Base-by-base conservation (phyloP, 305 asterid genomes). In the Solanum aculeatissimum region DNA sequence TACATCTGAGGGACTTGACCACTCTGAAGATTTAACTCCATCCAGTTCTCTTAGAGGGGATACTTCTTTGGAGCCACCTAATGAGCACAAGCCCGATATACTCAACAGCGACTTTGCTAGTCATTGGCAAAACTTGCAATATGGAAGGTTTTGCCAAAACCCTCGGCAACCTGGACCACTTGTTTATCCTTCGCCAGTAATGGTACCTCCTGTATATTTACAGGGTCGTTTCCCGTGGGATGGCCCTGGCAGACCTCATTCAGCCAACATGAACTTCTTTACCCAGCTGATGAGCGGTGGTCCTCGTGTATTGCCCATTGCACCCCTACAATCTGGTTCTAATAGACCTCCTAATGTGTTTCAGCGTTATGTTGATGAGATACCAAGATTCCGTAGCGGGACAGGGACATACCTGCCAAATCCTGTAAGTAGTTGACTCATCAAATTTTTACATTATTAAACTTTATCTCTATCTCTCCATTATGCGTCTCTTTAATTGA, bases 391-490 rank as follows among this genome's bases (percentile, higher is more conserved):
- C 84, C 98, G 97, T 79, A 91, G 94, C 60, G 99, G 99, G 86
- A 97, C 99, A 7, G 99, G 99, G 84, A 97, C 99, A 25, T 97
- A 97, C 92, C 91, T 97, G 90, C 99, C 99, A 49, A 96, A 93
- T 89, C 97, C 97, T 89, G 99, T 96, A 90, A 95, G 99, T 87
- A 80, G n/a, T 84, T 85, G 77, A 85, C 57, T 89, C 82, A 53
- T 86, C 72, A 66, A 81, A 65, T 42, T 83, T 65, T 74, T 42
- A 38, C 51, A 80, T 43, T 19, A 3, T 43, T 42, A 27, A 16
- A 27, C 57, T 60, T 62, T 58, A 68, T 55, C 71, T 74, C 68
- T 12, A 29, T 40, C 68, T 68, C 45, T 55, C 78, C 74, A 25
- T 74, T 51, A 49, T 11, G 29, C 6, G 29, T 53, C 19, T 35